Conservation (phyloP, 176 grass and related monocot genomes). For the Triticum timopheevii region DNA sequence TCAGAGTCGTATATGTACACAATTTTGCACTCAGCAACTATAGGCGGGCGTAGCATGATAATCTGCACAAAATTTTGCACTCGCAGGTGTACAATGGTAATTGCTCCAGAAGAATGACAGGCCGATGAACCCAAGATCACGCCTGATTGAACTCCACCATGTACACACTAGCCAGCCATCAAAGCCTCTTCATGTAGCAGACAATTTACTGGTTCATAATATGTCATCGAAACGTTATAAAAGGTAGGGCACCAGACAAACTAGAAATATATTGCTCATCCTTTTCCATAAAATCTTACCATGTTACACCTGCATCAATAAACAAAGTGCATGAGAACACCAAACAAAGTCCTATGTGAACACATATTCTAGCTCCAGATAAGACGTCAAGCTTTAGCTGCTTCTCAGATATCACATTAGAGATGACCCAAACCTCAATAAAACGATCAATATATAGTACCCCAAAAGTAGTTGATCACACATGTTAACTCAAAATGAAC, state of each 20-base stretch:
- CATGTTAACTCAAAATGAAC: constrained; percentile 11
- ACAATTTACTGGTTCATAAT: not conserved
- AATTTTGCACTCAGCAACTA: not conserved
- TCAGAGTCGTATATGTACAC: not conserved
- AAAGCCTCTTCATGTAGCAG: not conserved
- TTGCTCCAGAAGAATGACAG: not conserved
- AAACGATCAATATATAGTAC: not conserved
- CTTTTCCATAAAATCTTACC: not conserved
- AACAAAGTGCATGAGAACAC: constrained; percentile 27
- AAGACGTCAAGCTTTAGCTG: not conserved
- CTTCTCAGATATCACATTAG: not conserved
- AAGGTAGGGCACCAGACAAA: not conserved
- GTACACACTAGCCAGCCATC: not conserved
- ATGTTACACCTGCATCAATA: not conserved
- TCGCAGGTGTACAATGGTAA: not conserved
- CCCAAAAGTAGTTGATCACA: not conserved
- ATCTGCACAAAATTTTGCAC: not conserved
- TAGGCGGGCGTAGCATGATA: not conserved
- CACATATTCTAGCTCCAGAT: not conserved
- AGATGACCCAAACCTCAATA: not conserved
- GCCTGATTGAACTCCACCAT: not conserved
- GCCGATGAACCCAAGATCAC: not conserved
- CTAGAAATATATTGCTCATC: constrained; percentile 22
- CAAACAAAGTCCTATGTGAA: constrained; percentile 6
- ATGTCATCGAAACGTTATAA: not conserved